Evolutionary conservation across 192 early-diverging fungal genomes (phyloP).

Genomic region (Thamnidium elegans): DNA sequence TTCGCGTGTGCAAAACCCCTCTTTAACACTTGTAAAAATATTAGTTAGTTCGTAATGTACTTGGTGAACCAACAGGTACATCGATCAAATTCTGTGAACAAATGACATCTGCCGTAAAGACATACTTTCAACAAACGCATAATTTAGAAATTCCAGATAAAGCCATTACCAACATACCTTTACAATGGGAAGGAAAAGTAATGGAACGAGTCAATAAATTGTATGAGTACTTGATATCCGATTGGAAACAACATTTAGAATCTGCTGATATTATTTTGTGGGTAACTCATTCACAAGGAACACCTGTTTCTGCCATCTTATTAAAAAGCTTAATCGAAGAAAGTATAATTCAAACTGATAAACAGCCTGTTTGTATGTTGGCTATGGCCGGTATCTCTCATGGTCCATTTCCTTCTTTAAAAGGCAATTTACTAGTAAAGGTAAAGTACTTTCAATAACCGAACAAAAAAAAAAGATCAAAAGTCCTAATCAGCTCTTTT

Average conservation of each 20-base stretch:
- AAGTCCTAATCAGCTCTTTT: not conserved
- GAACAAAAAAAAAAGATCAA: not conserved
- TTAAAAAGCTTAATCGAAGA: constrained; percentile 70
- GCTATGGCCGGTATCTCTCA: constrained; percentile 94
- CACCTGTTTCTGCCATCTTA: constrained; percentile 80
- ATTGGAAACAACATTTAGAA: constrained; percentile 38
- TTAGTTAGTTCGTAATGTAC: constrained; percentile 61
- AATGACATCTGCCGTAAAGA: constrained; percentile 68
- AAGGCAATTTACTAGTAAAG: constrained; percentile 79
- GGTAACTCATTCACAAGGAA: constrained; percentile 93
- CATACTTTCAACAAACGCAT: constrained; percentile 49
- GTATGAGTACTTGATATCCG: constrained; percentile 66
- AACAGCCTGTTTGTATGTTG: constrained; percentile 75
- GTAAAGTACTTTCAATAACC: constrained; percentile 10
- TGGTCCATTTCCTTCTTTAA: constrained; percentile 82
- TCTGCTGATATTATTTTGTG: constrained; percentile 81
- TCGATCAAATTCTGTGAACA: constrained; percentile 86
- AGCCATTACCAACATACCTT: constrained; percentile 71
- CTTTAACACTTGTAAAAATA: not conserved
- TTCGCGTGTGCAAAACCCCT: not conserved
- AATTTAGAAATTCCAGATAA: constrained; percentile 44
- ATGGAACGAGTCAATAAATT: constrained; percentile 80
- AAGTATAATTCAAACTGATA: constrained; percentile 56
- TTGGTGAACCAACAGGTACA: constrained; percentile 94
- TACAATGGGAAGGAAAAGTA: constrained; percentile 93